Base-by-base conservation (phyloP, 352 stramenopile genomes). In the Globisporangium nodosum region DNA sequence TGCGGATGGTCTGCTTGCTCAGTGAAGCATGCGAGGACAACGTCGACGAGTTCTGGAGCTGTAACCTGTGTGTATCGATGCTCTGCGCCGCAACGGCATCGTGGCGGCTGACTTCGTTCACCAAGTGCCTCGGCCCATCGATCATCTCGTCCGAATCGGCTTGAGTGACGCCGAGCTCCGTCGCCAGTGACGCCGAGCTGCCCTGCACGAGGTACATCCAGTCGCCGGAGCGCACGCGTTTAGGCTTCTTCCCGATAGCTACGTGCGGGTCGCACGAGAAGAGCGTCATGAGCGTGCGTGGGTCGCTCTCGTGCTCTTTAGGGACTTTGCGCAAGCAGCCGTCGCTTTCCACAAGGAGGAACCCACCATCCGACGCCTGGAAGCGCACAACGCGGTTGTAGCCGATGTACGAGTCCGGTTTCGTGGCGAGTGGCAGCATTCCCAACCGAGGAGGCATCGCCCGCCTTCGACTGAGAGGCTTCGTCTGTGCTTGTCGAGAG, bases 381-480 rank as follows among this genome's bases (percentile, higher is more conserved):
- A 85, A 63, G 27, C 64, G 71, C 21, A 85, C 69, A n/a, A 65
- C 27, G 0, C 64, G 63, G 15, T 69, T 70, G 27, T 71, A 85
- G 13, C 46, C 63, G 48, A 84, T 76, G n/a, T 42, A 55, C 18
- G 20, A 13, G 5, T 65, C 27, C 31, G 56, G 33, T 15, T 30
- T 30, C 20, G n/a, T 3, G 11, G 9, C 2, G 43, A 30, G 43
- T 5, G 9, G n/a, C 8, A 31, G 45, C 45, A 15, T 30, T 7
- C 24, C 45, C 9, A 49, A 13, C 0, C 9, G 45, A 49, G 45
- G 45, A 9, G 45, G 20, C 20, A 27, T 3, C 1, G 20, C 13
- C 12, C 3, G 37, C 16, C 37, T 18, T 6, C 3, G 37, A 43
- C 37, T 15, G 37, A 43, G 13, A 18, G 18, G 12, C 37, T 18